These are phyloP conservation scores for Actinidia arguta DNA, from an alignment of 179 eudicot genomes.

Conservation along the genomic window DNA sequence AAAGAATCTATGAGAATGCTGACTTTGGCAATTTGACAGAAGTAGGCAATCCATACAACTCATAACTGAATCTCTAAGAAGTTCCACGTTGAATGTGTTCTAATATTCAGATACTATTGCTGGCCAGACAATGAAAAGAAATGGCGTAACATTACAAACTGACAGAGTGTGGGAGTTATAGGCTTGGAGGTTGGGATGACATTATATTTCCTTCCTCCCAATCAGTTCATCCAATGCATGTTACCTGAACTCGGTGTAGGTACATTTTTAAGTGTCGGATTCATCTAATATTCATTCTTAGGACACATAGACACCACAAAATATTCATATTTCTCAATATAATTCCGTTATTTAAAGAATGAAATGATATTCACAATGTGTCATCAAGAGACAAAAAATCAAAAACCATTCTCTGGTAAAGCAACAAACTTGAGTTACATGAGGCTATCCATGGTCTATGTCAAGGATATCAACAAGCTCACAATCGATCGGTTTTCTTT, in stretches of 20 bases:
- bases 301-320: too few species aligned
- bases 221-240: not conserved
- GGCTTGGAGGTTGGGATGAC: not conserved
- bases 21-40: not conserved
- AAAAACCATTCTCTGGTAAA: not conserved
- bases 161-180: not conserved
- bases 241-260: too few species aligned
- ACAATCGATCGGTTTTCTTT: not conserved
- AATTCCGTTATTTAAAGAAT: too few species aligned
- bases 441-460: not conserved
- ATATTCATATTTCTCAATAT: too few species aligned
- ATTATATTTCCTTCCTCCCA: constrained; percentile 4
- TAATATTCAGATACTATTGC: not conserved
- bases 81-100: not conserved
- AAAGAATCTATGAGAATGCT: not conserved
- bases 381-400: not conserved
- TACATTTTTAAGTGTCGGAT: too few species aligned
- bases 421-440: not conserved
- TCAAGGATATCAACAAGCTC: not conserved
- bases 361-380: too few species aligned
- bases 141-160: not conserved
- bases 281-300: too few species aligned
- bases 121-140: not conserved
- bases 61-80: constrained; percentile 3
- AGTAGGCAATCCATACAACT: not conserved